Conservation (phyloP, 208 protist genomes). For the Acanthamoeba divionensis region DNA sequence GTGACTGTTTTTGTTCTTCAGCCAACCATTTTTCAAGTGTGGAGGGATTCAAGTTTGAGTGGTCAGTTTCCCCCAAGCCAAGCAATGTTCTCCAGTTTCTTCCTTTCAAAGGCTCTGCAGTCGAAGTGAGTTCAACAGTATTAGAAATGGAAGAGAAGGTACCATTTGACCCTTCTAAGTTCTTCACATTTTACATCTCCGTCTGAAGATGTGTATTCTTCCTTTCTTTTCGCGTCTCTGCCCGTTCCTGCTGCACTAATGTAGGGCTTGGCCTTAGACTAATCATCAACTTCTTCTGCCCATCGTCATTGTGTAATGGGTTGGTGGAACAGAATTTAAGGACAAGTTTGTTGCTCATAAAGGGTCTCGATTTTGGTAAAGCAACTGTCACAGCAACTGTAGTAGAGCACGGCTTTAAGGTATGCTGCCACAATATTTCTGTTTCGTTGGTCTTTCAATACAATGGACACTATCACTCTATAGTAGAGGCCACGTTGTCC, state of each 20-base stretch:
- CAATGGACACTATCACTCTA: neutral
- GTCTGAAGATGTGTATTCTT: neutral
- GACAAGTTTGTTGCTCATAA: neutral
- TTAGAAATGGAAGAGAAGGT: constrained; percentile 49
- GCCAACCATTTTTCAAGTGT: constrained; percentile 25
- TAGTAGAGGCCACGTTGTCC: neutral
- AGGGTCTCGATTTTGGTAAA: constrained; percentile 51
- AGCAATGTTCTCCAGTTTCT: constrained; percentile 38
- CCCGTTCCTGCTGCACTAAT: neutral
- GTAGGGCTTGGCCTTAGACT: neutral
- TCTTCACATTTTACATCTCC: no score
- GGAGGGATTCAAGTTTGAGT: constrained; percentile 43
- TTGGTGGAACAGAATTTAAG: neutral
- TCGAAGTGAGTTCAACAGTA: neutral
- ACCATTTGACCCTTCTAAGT: neutral
- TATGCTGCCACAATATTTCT: neutral
- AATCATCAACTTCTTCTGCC: neutral
- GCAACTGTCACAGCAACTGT: constrained; percentile 24
- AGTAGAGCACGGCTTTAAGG: neutral
- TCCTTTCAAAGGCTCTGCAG: constrained; percentile 27
- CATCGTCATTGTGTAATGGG: neutral
- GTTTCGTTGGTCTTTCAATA: neutral
- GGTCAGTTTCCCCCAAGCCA: constrained; percentile 5
- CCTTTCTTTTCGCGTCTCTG: neutral
- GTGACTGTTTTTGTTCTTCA: neutral